A percentile compares a stretch with the other conserved stretches of the same genome.
Conservation (phyloP, 148 eudicot species). For the Selenicereus undatus region DNA sequence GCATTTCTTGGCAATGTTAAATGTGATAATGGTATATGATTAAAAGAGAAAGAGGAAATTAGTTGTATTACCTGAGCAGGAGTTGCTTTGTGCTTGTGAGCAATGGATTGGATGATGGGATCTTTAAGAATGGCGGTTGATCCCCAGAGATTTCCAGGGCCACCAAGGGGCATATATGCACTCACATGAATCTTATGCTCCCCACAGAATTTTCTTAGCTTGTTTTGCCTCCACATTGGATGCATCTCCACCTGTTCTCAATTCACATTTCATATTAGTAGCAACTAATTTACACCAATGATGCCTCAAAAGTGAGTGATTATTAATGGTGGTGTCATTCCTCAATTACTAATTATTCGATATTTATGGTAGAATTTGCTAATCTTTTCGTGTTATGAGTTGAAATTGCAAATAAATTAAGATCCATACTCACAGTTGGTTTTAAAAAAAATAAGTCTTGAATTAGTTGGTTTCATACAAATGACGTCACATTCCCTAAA, state of each 20-base stretch:
- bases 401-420: too few relatives aligned
- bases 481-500: too few relatives aligned
- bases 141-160: constrained; percentile 65
- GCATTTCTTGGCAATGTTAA: too few relatives aligned
- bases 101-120: constrained; percentile 51
- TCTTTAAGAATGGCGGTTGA: constrained; percentile 45
- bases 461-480: too few relatives aligned
- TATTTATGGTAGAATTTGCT: too few relatives aligned
- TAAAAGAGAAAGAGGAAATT: too few relatives aligned
- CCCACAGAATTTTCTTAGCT: constrained; percentile 44
- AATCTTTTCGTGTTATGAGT: too few relatives aligned
- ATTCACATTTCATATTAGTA: neutral
- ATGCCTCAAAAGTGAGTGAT: too few relatives aligned
- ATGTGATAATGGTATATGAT: too few relatives aligned
- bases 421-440: too few relatives aligned
- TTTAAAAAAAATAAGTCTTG: too few relatives aligned
- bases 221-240: constrained; percentile 69
- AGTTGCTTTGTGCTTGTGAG: constrained; percentile 53
- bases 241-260: constrained; percentile 57
- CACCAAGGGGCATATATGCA: constrained; percentile 66
- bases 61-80: constrained; percentile 46
- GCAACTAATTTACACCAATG: neutral
- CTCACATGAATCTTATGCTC: constrained; percentile 51
- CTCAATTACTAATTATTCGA: too few relatives aligned
- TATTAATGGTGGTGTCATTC: neutral